Percentiles rank a stretch among this genome's conserved stretches.
Evolutionary conservation across 495 filamentous ascomycete genomes (phyloP).

Genomic region (Neurospora terricola): DNA sequence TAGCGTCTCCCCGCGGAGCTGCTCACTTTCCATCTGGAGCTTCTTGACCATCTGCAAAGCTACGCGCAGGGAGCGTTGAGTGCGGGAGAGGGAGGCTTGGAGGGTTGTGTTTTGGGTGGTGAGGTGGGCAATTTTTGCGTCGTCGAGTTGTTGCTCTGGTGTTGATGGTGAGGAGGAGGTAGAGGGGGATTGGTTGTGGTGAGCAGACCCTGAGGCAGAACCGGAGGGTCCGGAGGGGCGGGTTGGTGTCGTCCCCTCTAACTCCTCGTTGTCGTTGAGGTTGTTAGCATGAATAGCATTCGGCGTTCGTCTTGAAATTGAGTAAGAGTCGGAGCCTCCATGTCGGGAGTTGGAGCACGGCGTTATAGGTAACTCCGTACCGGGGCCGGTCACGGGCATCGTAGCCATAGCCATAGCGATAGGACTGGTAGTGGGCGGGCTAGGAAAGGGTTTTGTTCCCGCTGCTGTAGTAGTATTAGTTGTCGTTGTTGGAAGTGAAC

Average conservation of each 20-base stretch:
- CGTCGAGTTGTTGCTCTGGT: not conserved
- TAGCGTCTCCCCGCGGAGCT: not conserved
- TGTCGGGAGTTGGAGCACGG: not conserved
- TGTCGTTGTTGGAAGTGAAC: not conserved
- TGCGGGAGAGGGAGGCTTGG: not conserved
- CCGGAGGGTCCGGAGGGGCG: not conserved
- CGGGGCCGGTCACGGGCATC: not conserved
- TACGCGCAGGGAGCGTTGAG: not conserved
- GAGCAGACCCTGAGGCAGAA: not conserved
- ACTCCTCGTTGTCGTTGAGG: not conserved
- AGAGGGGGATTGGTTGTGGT: too few relatives aligned
- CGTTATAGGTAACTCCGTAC: not conserved
- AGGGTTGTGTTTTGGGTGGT: not conserved
- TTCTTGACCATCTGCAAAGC: not conserved
- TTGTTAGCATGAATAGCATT: not conserved
- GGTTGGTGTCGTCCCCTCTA: not conserved
- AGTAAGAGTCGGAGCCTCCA: not conserved
- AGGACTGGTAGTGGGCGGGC: not conserved
- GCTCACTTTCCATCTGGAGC: not conserved
- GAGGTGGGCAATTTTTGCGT: not conserved
- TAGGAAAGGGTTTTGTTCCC: not conserved
- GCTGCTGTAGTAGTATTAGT: not conserved
- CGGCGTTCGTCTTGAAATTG: not conserved
- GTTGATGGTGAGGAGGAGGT: too few relatives aligned
- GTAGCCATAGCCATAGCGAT: not conserved